Evolutionary conservation across 192 early-diverging fungal genomes (phyloP), one percentile per base, ranked within the genome.

Genomic region (Backusella tuberculispora): DNA sequence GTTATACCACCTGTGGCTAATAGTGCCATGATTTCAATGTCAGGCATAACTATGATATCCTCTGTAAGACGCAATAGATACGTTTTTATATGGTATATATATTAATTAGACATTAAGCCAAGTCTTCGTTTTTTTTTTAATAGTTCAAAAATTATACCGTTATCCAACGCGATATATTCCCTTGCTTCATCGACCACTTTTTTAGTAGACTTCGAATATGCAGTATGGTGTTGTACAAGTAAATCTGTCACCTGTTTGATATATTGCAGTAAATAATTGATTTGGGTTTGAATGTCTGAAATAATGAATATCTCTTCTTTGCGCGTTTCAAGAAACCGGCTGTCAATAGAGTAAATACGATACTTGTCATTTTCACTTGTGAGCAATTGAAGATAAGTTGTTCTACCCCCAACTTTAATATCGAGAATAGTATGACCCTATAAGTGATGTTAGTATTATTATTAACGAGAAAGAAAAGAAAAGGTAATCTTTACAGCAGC

Each of bases 221-320:
- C 13, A 2, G 26, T 29, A 15, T 69, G 45, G 26, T 69, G 68
- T 12, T 42, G 21, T 44, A n/a, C 44, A 29, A 69, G 68, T 47
- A 47, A 37, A 17, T 46, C 43, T 8, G 44, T 69, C 42, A 29
- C 13, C 1, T 34, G 21, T 1, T 47, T 19, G 17, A 45, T 69
- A 15, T 69, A 69, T 34, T 69, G 24, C n/a, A 69, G 17, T 21
- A 69, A 34, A 69, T 69, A 69, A 4, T 69, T 42, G 6, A 69
- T 19, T 46, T 69, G 24, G 24, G n/a, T 69, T 47, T 69, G 68
- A 8, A 69, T 69, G 26, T 69, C 45, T 10, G 68, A 69, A 47
- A 69, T 69, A 26, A 24, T 69, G 6, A 69, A 47, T 5, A 69
- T 69, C 42, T 69, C 40, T 29, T 45, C 68, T 24, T 47, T 69